These are phyloP conservation scores for Microdochium trichocladiopsis DNA, from an alignment of 2,329 filamentous ascomycete genomes.

Conservation along the genomic window DNA sequence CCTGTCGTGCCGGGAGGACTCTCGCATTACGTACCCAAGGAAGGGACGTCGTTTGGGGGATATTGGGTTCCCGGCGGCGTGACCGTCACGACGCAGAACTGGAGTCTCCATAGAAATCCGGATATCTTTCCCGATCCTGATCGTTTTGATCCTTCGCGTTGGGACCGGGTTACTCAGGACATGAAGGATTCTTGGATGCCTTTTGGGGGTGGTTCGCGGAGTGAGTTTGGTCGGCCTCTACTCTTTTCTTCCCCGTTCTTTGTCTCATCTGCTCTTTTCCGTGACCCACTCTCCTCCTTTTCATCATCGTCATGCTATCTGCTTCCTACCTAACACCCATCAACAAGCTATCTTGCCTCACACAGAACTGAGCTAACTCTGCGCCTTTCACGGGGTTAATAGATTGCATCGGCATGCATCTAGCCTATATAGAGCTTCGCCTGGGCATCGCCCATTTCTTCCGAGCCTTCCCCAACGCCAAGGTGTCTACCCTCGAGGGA, in stretches of 20 bases:
- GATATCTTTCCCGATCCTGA: constrained; percentile 28
- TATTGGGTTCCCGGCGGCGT: constrained; percentile 26
- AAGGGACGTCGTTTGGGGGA: constrained; percentile 24
- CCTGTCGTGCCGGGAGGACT: constrained; percentile 24
- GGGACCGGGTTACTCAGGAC: constrained; percentile 12
- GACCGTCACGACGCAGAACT: constrained; percentile 30
- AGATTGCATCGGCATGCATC: constrained; percentile 43
- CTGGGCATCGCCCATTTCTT: constrained; percentile 42
- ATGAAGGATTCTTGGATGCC: constrained; percentile 38
- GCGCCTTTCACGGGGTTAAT: not conserved
- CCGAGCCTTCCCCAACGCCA: constrained; percentile 27
- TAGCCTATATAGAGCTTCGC: constrained; percentile 46
- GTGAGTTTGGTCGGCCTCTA: not conserved
- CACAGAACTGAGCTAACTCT: not conserved
- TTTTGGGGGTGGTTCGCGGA: constrained; percentile 35
- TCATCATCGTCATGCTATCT: not conserved
- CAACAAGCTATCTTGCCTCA: not conserved
- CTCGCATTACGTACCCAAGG: constrained; percentile 24
- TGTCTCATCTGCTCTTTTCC: not conserved
- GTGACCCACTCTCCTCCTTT: not conserved
- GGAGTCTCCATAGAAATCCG: constrained; percentile 31
- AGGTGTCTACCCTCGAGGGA: constrained; percentile 14
- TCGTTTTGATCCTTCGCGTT: constrained; percentile 20
- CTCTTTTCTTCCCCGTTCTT: not conserved
- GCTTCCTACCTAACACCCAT: not conserved